Conservation (phyloP, 495 filamentous ascomycete species). For the Aspergillus asperescens region DNA sequence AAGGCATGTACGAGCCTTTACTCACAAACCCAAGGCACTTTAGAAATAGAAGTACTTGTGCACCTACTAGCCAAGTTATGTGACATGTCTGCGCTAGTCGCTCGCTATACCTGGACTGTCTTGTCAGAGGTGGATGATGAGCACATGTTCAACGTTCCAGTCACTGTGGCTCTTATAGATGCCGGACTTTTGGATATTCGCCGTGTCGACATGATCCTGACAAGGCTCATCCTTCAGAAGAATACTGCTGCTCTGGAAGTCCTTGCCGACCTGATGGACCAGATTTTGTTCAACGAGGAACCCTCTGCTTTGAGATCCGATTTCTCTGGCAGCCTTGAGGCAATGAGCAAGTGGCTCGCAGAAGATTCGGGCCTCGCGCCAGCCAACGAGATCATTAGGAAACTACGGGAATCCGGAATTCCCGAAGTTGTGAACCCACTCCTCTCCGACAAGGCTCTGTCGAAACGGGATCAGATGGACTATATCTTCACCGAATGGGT, state of each 20-base stretch:
- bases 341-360: slow-evolving; percentile 73
- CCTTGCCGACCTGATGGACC: slow-evolving; percentile 67
- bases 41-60: slow-evolving; percentile 79
- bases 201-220: slow-evolving; percentile 70
- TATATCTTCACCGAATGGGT: slow-evolving; percentile 96
- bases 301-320: slow-evolving; percentile 75
- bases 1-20: slow-evolving; percentile 69
- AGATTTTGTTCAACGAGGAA: slow-evolving; percentile 68
- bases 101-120: slow-evolving; percentile 60
- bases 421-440: slow-evolving; percentile 46
- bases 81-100: slow-evolving; percentile 66
- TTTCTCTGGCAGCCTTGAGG: slow-evolving; percentile 76
- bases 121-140: slow-evolving; percentile 66
- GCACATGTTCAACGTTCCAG: slow-evolving; percentile 68
- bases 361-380: slow-evolving; percentile 63
- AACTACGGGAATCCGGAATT: slow-evolving; percentile 59
- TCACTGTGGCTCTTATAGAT: slow-evolving; percentile 72
- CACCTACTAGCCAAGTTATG: slow-evolving; percentile 76
- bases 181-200: slow-evolving; percentile 68
- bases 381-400: slow-evolving; percentile 64
- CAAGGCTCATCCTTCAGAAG: slow-evolving; percentile 62
- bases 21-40: slow-evolving; percentile 48
- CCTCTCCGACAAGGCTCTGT: slow-evolving; percentile 45
- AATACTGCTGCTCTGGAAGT: slow-evolving; percentile 68
- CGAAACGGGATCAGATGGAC: slow-evolving; percentile 74